phyloP scores from a whole-genome alignment of 2,329 filamentous ascomycete genomes.

The Colletotrichum salicis region DNA sequence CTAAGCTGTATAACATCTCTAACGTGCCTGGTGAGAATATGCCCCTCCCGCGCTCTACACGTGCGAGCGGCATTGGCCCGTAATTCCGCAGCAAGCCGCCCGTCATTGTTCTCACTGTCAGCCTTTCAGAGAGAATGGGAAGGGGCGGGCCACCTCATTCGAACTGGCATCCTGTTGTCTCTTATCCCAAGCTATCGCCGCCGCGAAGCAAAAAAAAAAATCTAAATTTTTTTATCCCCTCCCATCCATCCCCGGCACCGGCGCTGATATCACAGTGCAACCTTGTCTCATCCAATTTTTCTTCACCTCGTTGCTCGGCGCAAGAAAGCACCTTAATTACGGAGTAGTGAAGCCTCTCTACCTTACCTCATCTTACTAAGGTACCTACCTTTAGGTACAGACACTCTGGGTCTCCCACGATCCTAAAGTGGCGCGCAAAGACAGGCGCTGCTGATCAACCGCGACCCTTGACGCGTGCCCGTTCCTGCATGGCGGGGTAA shows the following conservation, averaged over 20 bases:
- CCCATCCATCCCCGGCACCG: neutral
- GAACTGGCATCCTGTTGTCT: neutral
- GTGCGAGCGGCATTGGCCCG: constrained; percentile 33
- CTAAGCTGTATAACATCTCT: constrained; percentile 6
- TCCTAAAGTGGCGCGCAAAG: constrained; percentile 20
- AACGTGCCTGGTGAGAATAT: constrained; percentile 15
- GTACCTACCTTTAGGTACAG: neutral
- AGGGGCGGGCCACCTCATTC: neutral
- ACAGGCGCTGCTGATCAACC: constrained; percentile 19
- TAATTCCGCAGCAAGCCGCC: constrained; percentile 32
- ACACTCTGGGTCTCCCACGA: neutral
- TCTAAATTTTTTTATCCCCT: too few relatives aligned
- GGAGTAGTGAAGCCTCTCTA: too few relatives aligned
- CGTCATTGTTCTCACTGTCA: constrained; percentile 12
- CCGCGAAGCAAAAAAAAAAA: constrained; percentile 1
- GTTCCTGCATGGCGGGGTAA: constrained; percentile 38
- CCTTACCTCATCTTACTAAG: neutral
- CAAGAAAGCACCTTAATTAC: too few relatives aligned
- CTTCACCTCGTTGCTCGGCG: neutral
- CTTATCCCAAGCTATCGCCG: constrained; percentile 24
- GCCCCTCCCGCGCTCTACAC: constrained; percentile 30
- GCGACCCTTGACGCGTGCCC: constrained; percentile 28
- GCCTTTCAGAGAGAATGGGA: neutral
- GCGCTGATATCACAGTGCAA: neutral
- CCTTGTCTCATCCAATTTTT: neutral